These are phyloP conservation scores for Keithomyces neogunnii DNA, from an alignment of 2,329 filamentous ascomycete genomes.

Conservation along the genomic window DNA sequence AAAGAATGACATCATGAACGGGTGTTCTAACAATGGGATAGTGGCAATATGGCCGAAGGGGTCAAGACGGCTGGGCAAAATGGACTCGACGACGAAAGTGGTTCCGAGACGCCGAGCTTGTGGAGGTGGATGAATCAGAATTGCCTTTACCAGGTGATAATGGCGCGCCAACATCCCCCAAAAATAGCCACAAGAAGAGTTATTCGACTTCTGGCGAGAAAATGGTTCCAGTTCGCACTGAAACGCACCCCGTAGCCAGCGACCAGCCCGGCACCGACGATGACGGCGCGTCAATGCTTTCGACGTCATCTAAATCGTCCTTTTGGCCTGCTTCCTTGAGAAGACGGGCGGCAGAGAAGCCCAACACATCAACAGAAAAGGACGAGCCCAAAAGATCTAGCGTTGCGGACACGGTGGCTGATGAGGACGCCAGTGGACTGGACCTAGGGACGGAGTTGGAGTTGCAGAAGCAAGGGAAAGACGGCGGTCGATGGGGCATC, in stretches of 20 bases:
- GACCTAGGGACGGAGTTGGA: slow-evolving; percentile 39
- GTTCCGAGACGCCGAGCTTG: slow-evolving; percentile 92
- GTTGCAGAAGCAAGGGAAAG: slow-evolving; percentile 44
- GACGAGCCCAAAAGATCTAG: slow-evolving; percentile 32
- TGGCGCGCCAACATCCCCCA: slow-evolving; percentile 13
- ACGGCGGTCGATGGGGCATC: slow-evolving; percentile 62
- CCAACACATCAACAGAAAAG: slow-evolving; percentile 20
- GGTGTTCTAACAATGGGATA: slow-evolving; percentile 25
- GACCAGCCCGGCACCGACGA: slow-evolving; percentile 19
- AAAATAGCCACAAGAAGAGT: slow-evolving; percentile 13
- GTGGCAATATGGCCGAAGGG: slow-evolving; percentile 85
- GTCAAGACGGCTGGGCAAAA: slow-evolving; percentile 83
- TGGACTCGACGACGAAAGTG: slow-evolving; percentile 93
- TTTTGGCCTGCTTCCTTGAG: slow-evolving; percentile 33
- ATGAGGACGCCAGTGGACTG: slow-evolving; percentile 33
- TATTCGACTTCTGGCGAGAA: slow-evolving; percentile 29
- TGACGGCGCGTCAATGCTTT: slow-evolving; percentile 37
- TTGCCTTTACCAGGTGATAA: slow-evolving; percentile 29
- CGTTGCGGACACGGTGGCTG: slow-evolving; percentile 35
- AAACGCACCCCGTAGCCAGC: slow-evolving; percentile 10
- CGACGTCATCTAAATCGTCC: slow-evolving; percentile 38
- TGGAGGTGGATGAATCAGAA: slow-evolving; percentile 51
- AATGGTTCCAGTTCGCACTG: slow-evolving; percentile 21
- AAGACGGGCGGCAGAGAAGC: slow-evolving; percentile 29
- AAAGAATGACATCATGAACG: too few species aligned